Conservation (phyloP, 176 grass and related monocot species). For the Carex littledalei region DNA sequence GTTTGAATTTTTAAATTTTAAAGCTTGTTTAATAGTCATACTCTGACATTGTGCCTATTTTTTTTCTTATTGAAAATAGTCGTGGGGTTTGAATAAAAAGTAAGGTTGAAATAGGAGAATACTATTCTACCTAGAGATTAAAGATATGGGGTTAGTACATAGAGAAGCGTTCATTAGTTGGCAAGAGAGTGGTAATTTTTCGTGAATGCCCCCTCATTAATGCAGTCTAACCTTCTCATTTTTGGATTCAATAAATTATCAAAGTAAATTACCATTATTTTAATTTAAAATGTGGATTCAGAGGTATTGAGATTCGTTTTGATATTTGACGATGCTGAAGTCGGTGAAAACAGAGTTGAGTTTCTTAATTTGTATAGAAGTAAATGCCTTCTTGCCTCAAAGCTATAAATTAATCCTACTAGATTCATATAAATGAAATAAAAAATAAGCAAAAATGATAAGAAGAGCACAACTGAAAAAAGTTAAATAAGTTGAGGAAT, state of each 20-base stretch:
- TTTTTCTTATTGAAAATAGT: background rate
- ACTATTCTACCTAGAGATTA: background rate
- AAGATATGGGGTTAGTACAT: background rate
- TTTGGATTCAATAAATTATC: background rate
- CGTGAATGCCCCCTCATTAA: background rate
- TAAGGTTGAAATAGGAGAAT: background rate
- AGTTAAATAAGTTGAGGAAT: too few relatives aligned
- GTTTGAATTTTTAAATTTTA: background rate
- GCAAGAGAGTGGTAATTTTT: background rate
- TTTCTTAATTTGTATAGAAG: background rate
- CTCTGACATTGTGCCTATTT: background rate
- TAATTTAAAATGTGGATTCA: background rate
- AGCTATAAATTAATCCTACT: too few relatives aligned
- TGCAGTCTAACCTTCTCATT: background rate
- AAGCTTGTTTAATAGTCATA: background rate
- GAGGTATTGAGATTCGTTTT: slow-evolving; percentile 3
- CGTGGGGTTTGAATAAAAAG: background rate
- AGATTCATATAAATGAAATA: too few relatives aligned
- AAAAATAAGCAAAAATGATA: too few relatives aligned
- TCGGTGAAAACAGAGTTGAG: background rate
- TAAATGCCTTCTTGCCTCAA: too few relatives aligned
- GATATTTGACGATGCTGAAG: background rate
- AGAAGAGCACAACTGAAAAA: too few relatives aligned
- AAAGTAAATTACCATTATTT: background rate
- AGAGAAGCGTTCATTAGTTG: background rate